Base-by-base conservation (phyloP, 345 rosid genomes). In the Jatropha curcas region DNA sequence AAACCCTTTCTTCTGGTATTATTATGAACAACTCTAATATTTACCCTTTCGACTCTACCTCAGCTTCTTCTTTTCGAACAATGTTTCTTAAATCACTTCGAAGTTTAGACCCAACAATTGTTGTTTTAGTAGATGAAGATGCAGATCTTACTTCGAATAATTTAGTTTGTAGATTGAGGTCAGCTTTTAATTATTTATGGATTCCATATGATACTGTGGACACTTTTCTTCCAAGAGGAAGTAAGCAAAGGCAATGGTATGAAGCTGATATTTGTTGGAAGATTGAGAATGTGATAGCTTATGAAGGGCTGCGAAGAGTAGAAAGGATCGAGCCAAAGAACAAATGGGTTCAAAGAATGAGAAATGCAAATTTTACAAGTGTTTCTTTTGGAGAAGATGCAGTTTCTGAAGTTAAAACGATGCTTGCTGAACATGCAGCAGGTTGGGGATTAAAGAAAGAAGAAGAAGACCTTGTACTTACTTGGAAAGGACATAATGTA, bases 401-500 rank as follows among this genome's bases (percentile, higher is more conserved):
- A 3, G 79, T 77, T 50, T 60, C 77, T 5, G 97, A 94, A 77
- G 90, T 88, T 60, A 90, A 82, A 77, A 57, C 82, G 11, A 94
- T 94, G 98, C 85, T 94, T 19, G 95, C 87, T 46, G 95, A 94
- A 60, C 97, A 94, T 77, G 97, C 93, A 4, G 87, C 90, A 1
- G 98, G 97, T 20, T 94, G 98, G 98, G 97, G 97, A 63, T 75
- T 90, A 74, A 92, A 90, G 89, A 92, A 78, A 84, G 92, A 90
- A 72, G 92, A 88, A 11, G 91, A 89, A 27, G 89, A 88, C 79
- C 88, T 92, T 68, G 92, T 92, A 31, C 88, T 94, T 35, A 94
- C 97, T 59, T 94, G 96, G 98, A 94, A 92, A 80, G 97, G 98
- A 11, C 97, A 92, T 72, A 88, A 89, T 79, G 98, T 88, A 76